Conservation (phyloP, 805 yeast genomes). For the Teunomyces gatunensis region DNA sequence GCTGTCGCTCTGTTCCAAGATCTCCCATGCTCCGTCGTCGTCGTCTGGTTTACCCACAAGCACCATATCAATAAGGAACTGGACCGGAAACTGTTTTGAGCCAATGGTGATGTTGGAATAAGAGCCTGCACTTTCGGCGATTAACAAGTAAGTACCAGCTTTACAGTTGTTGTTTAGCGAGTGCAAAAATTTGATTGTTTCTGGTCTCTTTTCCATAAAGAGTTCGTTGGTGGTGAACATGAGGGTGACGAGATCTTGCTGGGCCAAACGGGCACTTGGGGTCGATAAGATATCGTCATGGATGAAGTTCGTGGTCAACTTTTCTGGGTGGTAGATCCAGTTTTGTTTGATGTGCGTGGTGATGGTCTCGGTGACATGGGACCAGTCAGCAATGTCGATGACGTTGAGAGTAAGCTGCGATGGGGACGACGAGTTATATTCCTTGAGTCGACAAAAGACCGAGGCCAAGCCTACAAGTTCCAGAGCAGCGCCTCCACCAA, state of each 20-base stretch:
- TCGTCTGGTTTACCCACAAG: constrained; percentile 50
- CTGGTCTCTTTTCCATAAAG: constrained; percentile 63
- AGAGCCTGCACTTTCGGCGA: constrained; percentile 88
- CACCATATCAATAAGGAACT: constrained; percentile 72
- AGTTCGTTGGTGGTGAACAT: constrained; percentile 87
- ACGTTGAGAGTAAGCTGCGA: constrained; percentile 47
- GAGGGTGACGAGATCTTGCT: constrained; percentile 57
- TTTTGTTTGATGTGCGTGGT: constrained; percentile 41
- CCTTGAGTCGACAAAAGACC: constrained; percentile 46
- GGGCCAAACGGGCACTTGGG: constrained; percentile 9
- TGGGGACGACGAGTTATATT: constrained; percentile 26
- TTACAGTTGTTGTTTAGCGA: constrained; percentile 49
- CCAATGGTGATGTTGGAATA: constrained; percentile 80
- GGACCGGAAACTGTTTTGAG: constrained; percentile 74
- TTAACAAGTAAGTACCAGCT: constrained; percentile 57
- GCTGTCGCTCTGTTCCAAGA: constrained; percentile 65
- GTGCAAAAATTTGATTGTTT: constrained; percentile 59
- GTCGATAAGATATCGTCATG: constrained; percentile 28
- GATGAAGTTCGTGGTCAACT: constrained; percentile 26
- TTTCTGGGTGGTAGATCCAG: constrained; percentile 49
- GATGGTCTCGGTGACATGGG: constrained; percentile 46
- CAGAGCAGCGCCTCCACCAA: constrained; percentile 92
- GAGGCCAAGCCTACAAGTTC: constrained; percentile 69
- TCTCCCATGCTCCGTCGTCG: constrained; percentile 58
- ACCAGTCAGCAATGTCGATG: constrained; percentile 82